Conservation (phyloP, 371 early-diverging fungal genomes). For the Syncephalis plumigaleata region DNA sequence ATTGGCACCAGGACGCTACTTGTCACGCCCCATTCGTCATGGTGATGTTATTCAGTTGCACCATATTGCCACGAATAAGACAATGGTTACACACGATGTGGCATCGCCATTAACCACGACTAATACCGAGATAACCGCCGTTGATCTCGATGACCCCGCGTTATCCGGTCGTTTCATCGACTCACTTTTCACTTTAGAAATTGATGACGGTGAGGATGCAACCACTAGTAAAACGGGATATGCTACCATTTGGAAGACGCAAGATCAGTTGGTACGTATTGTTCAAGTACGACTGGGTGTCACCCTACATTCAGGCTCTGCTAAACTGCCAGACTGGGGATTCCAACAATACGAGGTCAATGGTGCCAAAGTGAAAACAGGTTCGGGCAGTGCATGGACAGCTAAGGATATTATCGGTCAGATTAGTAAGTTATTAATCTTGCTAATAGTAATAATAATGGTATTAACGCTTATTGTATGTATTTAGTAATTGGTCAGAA, state of each 20-base stretch:
- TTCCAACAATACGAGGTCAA: slow-evolving; percentile 87
- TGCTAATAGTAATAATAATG: neutral
- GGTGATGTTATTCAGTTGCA: slow-evolving; percentile 36
- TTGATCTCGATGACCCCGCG: slow-evolving; percentile 19
- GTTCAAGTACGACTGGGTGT: slow-evolving; percentile 64
- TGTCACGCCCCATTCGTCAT: slow-evolving; percentile 3
- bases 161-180: slow-evolving; percentile 23
- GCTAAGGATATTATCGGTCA: slow-evolving; percentile 29
- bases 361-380: slow-evolving; percentile 76
- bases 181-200: slow-evolving; percentile 41
- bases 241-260: slow-evolving; percentile 22
- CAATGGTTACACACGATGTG: slow-evolving; percentile 89
- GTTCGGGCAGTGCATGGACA: slow-evolving; percentile 61
- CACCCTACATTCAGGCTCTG: slow-evolving; percentile 56
- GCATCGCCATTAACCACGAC: slow-evolving; percentile 91
- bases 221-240: no score
- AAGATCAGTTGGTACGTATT: slow-evolving; percentile 37
- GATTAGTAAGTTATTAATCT: neutral
- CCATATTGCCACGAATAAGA: slow-evolving; percentile 31
- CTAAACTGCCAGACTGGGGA: slow-evolving; percentile 90
- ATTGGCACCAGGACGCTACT: no score
- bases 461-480: slow-evolving; percentile 3
- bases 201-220: slow-evolving; percentile 23
- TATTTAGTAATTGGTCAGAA: slow-evolving; percentile 10
- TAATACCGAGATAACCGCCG: slow-evolving; percentile 90